A percentile compares a stretch with the other conserved stretches of the same genome.
Evolutionary conservation across 495 filamentous ascomycete genomes (phyloP).

Genomic region (Parmelia sp.): DNA sequence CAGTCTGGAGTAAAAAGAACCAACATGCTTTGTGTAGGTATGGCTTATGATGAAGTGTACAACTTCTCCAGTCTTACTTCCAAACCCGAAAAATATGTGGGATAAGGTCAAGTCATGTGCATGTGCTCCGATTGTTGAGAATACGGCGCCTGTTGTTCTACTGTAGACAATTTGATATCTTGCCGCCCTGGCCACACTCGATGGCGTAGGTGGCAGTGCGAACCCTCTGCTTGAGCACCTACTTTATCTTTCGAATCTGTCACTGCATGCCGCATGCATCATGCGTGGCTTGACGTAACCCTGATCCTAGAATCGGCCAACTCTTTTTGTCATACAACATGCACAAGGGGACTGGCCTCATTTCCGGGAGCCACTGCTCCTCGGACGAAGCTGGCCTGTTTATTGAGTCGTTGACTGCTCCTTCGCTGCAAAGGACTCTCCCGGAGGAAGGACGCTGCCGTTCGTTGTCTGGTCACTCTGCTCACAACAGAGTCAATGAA

Average conservation of each 20-base stretch:
- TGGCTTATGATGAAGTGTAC: no score
- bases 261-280: background rate
- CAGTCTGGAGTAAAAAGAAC: no score
- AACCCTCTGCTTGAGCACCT: no score
- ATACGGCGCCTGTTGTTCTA: background rate
- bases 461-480: background rate
- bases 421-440: background rate
- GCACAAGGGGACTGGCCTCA: no score
- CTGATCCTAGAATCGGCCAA: background rate
- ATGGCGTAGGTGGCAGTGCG: constrained; percentile 3
- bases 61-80: no score
- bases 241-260: background rate
- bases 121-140: background rate
- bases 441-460: background rate
- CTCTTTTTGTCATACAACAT: background rate
- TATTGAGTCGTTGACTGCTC: background rate
- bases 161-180: background rate
- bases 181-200: background rate
- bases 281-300: background rate
- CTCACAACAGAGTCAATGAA: background rate
- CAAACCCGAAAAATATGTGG: no score
- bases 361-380: background rate
- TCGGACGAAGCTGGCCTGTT: background rate
- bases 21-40: no score
- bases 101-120: no score